These are phyloP conservation scores for Cordyceps javanica DNA, from an alignment of 2,329 filamentous ascomycete genomes.

Conservation along the genomic window DNA sequence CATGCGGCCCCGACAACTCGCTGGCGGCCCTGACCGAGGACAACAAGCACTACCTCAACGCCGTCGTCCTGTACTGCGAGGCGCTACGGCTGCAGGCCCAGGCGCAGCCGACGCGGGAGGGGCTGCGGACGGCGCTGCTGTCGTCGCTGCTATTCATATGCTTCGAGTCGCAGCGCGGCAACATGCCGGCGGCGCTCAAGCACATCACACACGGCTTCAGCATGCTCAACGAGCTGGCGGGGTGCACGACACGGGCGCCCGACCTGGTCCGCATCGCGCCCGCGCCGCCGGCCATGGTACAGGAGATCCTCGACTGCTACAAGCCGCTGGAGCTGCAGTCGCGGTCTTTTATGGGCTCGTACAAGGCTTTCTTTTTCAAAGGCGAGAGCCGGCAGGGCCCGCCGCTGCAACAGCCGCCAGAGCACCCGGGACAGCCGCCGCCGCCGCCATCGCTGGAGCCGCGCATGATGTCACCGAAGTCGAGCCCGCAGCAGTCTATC, in stretches of 20 bases:
- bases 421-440: neutral
- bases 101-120: slow-evolving; percentile 29
- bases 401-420: slow-evolving; percentile 5
- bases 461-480: neutral
- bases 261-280: slow-evolving; percentile 31
- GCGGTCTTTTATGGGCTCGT: slow-evolving; percentile 33
- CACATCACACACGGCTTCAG: slow-evolving; percentile 35
- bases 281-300: slow-evolving; percentile 30
- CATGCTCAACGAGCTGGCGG: slow-evolving; percentile 33
- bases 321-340: slow-evolving; percentile 33
- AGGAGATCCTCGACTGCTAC: slow-evolving; percentile 34
- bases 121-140: slow-evolving; percentile 32
- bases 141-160: slow-evolving; percentile 36
- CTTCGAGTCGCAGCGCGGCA: slow-evolving; percentile 35
- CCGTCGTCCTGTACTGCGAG: slow-evolving; percentile 34
- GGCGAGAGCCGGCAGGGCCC: slow-evolving; percentile 11
- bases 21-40: slow-evolving; percentile 17
- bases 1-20: slow-evolving; percentile 22
- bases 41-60: slow-evolving; percentile 35
- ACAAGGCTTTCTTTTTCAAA: slow-evolving; percentile 28
- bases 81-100: slow-evolving; percentile 34
- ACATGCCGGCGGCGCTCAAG: slow-evolving; percentile 33
- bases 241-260: slow-evolving; percentile 29
- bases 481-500: neutral
- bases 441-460: neutral